Evolutionary conservation across 306 rosid species (phyloP).

Genomic region (Clitoria ternatea): DNA sequence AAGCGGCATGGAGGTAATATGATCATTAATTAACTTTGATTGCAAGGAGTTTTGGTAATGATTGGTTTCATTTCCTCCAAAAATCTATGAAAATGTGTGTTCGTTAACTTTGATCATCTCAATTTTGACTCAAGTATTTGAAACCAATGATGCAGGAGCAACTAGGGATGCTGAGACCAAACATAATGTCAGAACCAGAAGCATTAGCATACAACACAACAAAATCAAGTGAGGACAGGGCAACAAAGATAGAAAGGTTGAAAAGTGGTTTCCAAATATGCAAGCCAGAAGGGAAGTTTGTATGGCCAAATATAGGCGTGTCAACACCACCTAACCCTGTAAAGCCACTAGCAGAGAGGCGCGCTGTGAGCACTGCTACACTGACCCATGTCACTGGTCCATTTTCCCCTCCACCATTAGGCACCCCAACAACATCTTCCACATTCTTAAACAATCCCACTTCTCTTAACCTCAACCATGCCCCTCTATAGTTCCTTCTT

Average conservation of each 20-base stretch:
- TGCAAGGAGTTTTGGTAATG: neutral
- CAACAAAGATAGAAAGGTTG: conserved; percentile 57
- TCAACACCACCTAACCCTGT: conserved; percentile 48
- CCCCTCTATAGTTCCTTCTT: conserved; percentile 27
- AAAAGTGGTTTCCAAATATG: conserved; percentile 84
- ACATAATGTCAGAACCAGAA: conserved; percentile 39
- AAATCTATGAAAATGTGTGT: neutral
- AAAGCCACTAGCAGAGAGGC: conserved; percentile 69
- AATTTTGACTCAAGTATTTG: neutral
- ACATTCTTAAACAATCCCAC: neutral
- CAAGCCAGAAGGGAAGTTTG: conserved; percentile 63
- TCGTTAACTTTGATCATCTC: neutral
- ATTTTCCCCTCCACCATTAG: conserved; percentile 31
- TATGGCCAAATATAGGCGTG: conserved; percentile 59
- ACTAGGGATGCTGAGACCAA: conserved; percentile 36
- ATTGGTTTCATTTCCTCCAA: neutral
- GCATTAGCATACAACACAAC: conserved; percentile 15
- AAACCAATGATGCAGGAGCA: conserved; percentile 66
- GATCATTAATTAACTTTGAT: conserved; percentile 5
- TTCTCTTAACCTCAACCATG: conserved; percentile 62
- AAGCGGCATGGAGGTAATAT: conserved; percentile 58
- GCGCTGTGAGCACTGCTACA: conserved; percentile 49
- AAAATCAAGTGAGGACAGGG: conserved; percentile 52
- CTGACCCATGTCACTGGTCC: conserved; percentile 35
- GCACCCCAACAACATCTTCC: conserved; percentile 29